Conservation (phyloP, 345 rosid genomes). For the Pugionium dolabratum region DNA sequence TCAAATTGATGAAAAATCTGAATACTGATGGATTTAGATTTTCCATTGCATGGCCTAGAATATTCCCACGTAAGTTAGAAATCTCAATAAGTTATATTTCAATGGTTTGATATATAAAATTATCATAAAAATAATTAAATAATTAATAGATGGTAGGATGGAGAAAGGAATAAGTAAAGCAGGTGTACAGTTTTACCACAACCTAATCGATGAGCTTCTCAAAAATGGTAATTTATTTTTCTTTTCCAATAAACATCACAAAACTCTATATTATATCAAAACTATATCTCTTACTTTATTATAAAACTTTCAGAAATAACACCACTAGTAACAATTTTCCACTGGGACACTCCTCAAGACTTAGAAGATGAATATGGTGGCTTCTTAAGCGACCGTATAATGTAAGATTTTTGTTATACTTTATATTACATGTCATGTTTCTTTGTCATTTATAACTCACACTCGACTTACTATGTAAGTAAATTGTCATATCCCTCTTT, state of each 20-base stretch:
- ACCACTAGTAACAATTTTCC: slow-evolving; percentile 44
- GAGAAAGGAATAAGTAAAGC: slow-evolving; percentile 48
- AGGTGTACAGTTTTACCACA: slow-evolving; percentile 48
- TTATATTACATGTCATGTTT: too few relatives aligned
- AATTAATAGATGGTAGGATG: slow-evolving; percentile 39
- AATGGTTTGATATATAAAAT: not conserved
- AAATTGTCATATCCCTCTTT: not conserved
- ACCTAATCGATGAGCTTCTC: slow-evolving; percentile 54
- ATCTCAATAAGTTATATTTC: not conserved
- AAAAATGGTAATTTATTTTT: slow-evolving; percentile 26
- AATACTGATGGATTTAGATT: slow-evolving; percentile 56
- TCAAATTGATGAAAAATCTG: slow-evolving; percentile 51
- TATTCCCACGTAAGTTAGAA: slow-evolving; percentile 49
- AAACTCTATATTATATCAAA: slow-evolving; percentile 1
- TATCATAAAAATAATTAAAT: not conserved
- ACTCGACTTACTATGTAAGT: not conserved
- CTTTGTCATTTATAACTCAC: not conserved
- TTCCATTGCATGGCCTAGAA: slow-evolving; percentile 61
- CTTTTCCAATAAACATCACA: not conserved
- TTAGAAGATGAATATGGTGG: slow-evolving; percentile 47
- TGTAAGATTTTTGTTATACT: slow-evolving; percentile 21
- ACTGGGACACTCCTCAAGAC: slow-evolving; percentile 48
- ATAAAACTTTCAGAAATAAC: slow-evolving; percentile 27
- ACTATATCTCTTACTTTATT: slow-evolving; percentile 1
- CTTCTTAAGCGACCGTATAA: slow-evolving; percentile 41